These are phyloP conservation scores for Botryotinia narcissicola DNA, from an alignment of 2,329 filamentous ascomycete genomes.

Conservation along the genomic window DNA sequence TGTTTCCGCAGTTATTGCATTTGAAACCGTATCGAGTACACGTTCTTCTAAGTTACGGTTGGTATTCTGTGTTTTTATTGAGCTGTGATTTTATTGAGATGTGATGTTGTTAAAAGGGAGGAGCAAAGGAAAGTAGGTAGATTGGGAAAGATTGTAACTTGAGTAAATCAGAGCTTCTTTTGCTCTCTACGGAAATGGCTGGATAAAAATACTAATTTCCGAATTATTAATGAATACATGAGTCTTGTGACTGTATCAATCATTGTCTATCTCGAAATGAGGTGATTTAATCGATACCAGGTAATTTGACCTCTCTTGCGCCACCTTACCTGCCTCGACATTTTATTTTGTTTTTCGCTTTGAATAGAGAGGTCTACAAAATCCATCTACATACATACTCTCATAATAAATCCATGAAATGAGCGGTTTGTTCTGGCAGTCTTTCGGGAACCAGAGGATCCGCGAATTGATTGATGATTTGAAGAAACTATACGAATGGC, in stretches of 20 bases:
- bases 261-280: not conserved
- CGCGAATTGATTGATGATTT: too few species aligned
- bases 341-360: not conserved
- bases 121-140: not conserved
- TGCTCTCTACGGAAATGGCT: not conserved
- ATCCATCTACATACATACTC: fast-evolving
- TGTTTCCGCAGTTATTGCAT: not conserved
- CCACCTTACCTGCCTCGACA: not conserved
- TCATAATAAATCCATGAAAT: not conserved
- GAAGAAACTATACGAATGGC: too few species aligned
- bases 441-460: too few species aligned
- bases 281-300: not conserved
- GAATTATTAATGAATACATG: not conserved
- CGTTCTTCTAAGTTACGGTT: not conserved
- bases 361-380: not conserved
- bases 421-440: too few species aligned
- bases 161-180: not conserved
- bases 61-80: not conserved
- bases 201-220: not conserved
- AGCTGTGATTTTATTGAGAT: not conserved
- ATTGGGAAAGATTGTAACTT: too few species aligned
- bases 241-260: not conserved
- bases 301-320: not conserved
- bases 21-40: not conserved
- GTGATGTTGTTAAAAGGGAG: not conserved